A percentile compares a stretch with the other conserved stretches of the same genome.
Conservation (phyloP, 2,329 filamentous ascomycete genomes). For the Esteya vermicola region DNA sequence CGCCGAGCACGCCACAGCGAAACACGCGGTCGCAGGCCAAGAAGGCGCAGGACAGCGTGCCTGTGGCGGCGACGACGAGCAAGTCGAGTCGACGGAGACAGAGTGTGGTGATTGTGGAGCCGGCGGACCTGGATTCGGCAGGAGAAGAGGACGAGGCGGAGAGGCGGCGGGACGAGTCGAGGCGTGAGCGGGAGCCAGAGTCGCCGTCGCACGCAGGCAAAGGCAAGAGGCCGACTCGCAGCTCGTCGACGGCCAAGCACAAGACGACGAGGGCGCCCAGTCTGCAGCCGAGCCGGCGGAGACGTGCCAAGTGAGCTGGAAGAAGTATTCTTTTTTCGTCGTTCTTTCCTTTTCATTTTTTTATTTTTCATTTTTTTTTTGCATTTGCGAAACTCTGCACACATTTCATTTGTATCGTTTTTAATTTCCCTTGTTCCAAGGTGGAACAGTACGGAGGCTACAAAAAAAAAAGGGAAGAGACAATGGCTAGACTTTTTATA, state of each 20-base stretch:
- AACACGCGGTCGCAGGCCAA: constrained; percentile 9
- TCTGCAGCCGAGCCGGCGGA: neutral
- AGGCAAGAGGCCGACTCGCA: constrained; percentile 10
- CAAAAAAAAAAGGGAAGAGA: too few relatives aligned
- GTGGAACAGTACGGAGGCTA: too few relatives aligned
- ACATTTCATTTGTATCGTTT: too few relatives aligned
- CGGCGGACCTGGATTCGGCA: constrained; percentile 15
- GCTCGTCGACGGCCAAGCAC: constrained; percentile 12
- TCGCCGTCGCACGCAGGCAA: constrained; percentile 14
- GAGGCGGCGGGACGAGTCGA: constrained; percentile 8
- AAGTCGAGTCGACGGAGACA: too few relatives aligned
- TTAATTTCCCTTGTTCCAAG: too few relatives aligned
- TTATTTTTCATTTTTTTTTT: too few relatives aligned
- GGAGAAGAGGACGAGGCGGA: neutral
- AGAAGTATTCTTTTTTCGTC: too few relatives aligned
- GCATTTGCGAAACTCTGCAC: too few relatives aligned
- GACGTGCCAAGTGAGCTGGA: neutral
- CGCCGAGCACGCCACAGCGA: too few relatives aligned
- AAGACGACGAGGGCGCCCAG: constrained; percentile 20
- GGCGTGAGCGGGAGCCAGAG: constrained; percentile 6
- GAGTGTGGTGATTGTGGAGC: constrained; percentile 26
- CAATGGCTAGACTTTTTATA: too few relatives aligned
- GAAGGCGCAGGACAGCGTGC: neutral
- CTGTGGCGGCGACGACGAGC: constrained; percentile 7
- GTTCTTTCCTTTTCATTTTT: too few relatives aligned